A percentile compares a stretch with the other conserved stretches of the same genome.
These are phyloP conservation scores for Hemileccinum impolitum DNA, from an alignment of 768 basidiomycete species.

Conservation along the genomic window DNA sequence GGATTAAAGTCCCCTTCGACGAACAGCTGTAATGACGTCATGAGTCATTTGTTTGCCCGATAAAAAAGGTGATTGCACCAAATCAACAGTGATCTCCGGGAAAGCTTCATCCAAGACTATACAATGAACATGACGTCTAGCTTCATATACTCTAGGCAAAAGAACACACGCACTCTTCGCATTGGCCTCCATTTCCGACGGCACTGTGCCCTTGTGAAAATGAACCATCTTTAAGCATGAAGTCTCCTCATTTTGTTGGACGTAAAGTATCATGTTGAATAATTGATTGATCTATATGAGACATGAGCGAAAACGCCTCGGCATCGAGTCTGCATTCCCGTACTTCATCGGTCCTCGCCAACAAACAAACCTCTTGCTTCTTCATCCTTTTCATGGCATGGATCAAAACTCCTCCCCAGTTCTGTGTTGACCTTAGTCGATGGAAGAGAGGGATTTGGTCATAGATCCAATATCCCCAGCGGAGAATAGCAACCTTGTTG, in stretches of 20 bases:
- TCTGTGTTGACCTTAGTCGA: constrained; percentile 32
- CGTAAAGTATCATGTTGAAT: constrained; percentile 64
- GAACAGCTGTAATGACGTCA: constrained; percentile 36
- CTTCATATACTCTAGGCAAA: neutral
- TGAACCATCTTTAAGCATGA: constrained; percentile 66
- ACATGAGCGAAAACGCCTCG: neutral
- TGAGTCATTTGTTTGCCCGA: neutral
- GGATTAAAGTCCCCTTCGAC: constrained; percentile 45
- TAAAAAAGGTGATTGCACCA: constrained; percentile 34
- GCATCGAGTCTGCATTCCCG: constrained; percentile 2
- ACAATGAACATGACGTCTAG: neutral
- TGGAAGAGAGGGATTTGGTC: constrained; percentile 57
- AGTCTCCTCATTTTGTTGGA: constrained; percentile 66
- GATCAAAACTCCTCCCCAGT: constrained; percentile 45
- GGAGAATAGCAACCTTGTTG: constrained; percentile 52
- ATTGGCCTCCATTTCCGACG: constrained; percentile 73
- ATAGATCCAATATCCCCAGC: constrained; percentile 58
- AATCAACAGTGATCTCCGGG: constrained; percentile 60
- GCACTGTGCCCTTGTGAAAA: constrained; percentile 55
- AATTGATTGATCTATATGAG: constrained; percentile 56
- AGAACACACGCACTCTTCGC: constrained; percentile 45
- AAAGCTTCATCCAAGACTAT: constrained; percentile 60
- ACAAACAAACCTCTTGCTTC: constrained; percentile 54
- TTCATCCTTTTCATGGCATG: constrained; percentile 43
- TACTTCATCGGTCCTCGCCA: constrained; percentile 67